phyloP scores from a whole-genome alignment of 2,329 filamentous ascomycete genomes.

The Talaromyces sp. region DNA sequence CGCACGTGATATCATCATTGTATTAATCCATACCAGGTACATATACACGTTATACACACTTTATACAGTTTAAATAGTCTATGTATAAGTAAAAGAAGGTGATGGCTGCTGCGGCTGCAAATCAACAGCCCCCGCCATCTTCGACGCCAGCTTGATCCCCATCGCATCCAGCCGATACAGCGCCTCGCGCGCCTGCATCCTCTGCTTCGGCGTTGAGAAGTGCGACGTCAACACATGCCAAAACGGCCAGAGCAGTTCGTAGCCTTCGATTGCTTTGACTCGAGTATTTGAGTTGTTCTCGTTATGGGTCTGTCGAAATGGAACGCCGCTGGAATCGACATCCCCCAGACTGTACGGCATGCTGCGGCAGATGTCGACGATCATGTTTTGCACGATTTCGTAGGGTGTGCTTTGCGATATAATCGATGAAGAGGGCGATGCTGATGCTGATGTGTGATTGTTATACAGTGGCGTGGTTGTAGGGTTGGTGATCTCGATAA shows the following conservation, averaged over 20 bases:
- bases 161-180: constrained; percentile 32
- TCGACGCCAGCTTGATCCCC: constrained; percentile 37
- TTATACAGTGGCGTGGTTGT: neutral
- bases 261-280: constrained; percentile 34
- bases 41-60: no score
- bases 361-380: constrained; percentile 36
- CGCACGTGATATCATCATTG: neutral
- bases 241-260: constrained; percentile 39
- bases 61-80: neutral
- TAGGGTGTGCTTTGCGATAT: constrained; percentile 18
- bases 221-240: constrained; percentile 38
- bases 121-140: constrained; percentile 27
- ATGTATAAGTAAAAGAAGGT: neutral
- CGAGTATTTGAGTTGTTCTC: constrained; percentile 18
- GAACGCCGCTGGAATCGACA: constrained; percentile 34
- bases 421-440: neutral
- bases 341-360: constrained; percentile 36
- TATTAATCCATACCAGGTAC: no score
- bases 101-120: neutral
- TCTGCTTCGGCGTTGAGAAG: constrained; percentile 33
- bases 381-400: constrained; percentile 34
- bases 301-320: neutral
- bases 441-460: neutral
- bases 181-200: constrained; percentile 29
- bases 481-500: constrained; percentile 15